Percentiles rank a stretch among this genome's conserved stretches.
phyloP scores from a whole-genome alignment of 441 rosid species.

The Brassica balearica region DNA sequence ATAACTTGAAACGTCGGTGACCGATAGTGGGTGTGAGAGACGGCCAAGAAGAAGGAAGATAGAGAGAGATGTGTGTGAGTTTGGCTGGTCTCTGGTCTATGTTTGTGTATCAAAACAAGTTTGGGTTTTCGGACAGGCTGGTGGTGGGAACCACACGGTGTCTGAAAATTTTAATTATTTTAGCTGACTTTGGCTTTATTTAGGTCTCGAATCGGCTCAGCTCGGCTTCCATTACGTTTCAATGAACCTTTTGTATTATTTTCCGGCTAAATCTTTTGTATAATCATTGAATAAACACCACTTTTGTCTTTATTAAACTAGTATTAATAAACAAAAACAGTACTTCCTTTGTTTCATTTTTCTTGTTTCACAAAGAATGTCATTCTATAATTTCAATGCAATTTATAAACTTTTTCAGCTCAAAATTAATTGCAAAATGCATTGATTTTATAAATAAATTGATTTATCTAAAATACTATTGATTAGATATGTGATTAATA shows the following conservation, averaged over 20 bases:
- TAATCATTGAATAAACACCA: slow-evolving; percentile 24
- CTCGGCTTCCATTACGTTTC: slow-evolving; percentile 29
- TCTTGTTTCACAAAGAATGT: too few relatives aligned
- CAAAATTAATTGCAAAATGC: too few relatives aligned
- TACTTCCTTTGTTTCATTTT: too few relatives aligned
- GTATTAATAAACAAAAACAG: too few relatives aligned
- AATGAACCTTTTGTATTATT: not conserved
- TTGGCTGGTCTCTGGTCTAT: slow-evolving; percentile 2
- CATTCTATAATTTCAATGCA: too few relatives aligned
- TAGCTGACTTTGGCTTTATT: slow-evolving; percentile 35
- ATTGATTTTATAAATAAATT: too few relatives aligned
- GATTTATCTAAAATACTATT: too few relatives aligned
- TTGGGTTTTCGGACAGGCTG: slow-evolving; percentile 48
- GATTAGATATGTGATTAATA: too few relatives aligned
- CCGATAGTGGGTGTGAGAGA: slow-evolving; percentile 34
- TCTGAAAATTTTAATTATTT: slow-evolving; percentile 20
- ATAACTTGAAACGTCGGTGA: slow-evolving; percentile 30
- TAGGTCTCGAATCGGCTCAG: slow-evolving; percentile 20
- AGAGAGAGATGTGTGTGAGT: slow-evolving; percentile 26
- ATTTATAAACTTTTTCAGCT: too few relatives aligned
- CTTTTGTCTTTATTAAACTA: too few relatives aligned
- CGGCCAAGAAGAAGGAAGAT: slow-evolving; percentile 9
- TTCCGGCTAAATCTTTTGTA: not conserved
- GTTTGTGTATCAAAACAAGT: slow-evolving; percentile 33
- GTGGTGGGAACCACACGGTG: slow-evolving; percentile 48